A percentile compares a stretch with the other conserved stretches of the same genome.
phyloP scores from a whole-genome alignment of 2,329 filamentous ascomycete species.

The Waltergamsia citrina region DNA sequence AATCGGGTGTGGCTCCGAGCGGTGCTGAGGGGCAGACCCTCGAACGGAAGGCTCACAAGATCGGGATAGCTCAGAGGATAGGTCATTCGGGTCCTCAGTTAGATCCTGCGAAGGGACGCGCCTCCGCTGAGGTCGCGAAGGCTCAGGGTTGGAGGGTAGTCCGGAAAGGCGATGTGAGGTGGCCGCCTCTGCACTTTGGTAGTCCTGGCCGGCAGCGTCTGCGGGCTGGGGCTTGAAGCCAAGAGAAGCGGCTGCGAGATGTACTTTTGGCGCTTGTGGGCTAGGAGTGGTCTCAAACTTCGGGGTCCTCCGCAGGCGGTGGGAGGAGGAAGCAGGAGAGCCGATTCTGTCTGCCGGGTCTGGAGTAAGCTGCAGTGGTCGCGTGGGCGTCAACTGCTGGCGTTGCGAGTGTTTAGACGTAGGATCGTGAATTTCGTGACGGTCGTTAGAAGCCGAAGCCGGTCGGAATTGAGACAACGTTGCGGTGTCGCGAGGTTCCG shows the following conservation, averaged over 20 bases:
- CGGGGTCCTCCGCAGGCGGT: slow-evolving; percentile 40
- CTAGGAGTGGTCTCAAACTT: slow-evolving; percentile 35
- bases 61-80: slow-evolving; percentile 20
- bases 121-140: slow-evolving; percentile 5
- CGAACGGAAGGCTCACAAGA: slow-evolving; percentile 15
- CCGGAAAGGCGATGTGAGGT: background rate
- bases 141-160: background rate
- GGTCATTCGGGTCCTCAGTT: slow-evolving; percentile 32
- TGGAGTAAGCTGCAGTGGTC: slow-evolving; percentile 16
- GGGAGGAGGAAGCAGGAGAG: slow-evolving; percentile 31
- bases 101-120: slow-evolving; percentile 37
- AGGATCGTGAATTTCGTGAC: slow-evolving; percentile 43
- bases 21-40: slow-evolving; percentile 15
- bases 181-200: slow-evolving; percentile 3
- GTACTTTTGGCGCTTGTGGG: slow-evolving; percentile 30
- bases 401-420: slow-evolving; percentile 31
- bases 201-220: slow-evolving; percentile 1
- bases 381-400: slow-evolving; percentile 24
- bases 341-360: slow-evolving; percentile 29
- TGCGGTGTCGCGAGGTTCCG: slow-evolving; percentile 26
- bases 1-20: slow-evolving; percentile 32
- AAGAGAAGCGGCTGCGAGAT: slow-evolving; percentile 36
- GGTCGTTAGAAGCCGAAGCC: slow-evolving; percentile 35
- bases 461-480: slow-evolving; percentile 34
- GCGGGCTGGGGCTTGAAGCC: slow-evolving; percentile 31